A percentile compares a stretch with the other conserved stretches of the same genome.
phyloP scores from a whole-genome alignment of 805 yeast genomes.

The Starmerella sp. region DNA sequence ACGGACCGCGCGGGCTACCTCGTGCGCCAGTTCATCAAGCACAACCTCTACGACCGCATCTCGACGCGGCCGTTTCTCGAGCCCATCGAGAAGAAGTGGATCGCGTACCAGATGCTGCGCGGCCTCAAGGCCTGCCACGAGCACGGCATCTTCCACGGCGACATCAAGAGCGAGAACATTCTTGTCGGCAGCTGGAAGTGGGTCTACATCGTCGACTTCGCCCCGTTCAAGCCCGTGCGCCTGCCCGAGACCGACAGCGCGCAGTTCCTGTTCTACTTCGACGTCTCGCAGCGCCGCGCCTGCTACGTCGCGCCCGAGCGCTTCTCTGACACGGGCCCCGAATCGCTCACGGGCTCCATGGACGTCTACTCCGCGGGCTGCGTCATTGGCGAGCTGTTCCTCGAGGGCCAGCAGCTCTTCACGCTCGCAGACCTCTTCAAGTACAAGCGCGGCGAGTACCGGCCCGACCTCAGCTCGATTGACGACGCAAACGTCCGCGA shows the following conservation, averaged over 20 bases:
- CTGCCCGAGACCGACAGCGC: conserved; percentile 91
- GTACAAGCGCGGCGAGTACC: conserved; percentile 57
- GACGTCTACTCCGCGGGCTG: conserved; percentile 57
- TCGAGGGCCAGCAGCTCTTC: conserved; percentile 79
- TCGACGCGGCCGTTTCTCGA: conserved; percentile 81
- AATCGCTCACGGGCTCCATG: conserved; percentile 46
- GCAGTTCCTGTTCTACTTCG: conserved; percentile 83
- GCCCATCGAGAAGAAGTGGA: conserved; percentile 69
- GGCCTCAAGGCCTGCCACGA: conserved; percentile 55
- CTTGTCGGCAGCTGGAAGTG: conserved; percentile 83
- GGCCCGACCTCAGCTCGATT: conserved; percentile 51
- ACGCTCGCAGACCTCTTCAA: conserved; percentile 78
- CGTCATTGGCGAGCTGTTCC: conserved; percentile 76
- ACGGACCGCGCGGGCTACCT: conserved; percentile 88
- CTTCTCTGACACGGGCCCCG: conserved; percentile 35
- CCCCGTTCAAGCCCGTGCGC: conserved; percentile 70
- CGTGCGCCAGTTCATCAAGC: conserved; percentile 66
- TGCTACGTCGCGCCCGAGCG: conserved; percentile 95
- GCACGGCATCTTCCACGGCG: conserved; percentile 65
- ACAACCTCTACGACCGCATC: conserved; percentile 77
- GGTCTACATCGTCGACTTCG: conserved; percentile 72
- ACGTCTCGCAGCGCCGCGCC: conserved; percentile 71
- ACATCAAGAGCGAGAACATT: conserved; percentile 81
- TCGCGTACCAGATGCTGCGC: conserved; percentile 66
- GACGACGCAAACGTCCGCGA: conserved; percentile 43